Conservation (phyloP, 805 yeast genomes). For the Yamadazyma sp. region DNA sequence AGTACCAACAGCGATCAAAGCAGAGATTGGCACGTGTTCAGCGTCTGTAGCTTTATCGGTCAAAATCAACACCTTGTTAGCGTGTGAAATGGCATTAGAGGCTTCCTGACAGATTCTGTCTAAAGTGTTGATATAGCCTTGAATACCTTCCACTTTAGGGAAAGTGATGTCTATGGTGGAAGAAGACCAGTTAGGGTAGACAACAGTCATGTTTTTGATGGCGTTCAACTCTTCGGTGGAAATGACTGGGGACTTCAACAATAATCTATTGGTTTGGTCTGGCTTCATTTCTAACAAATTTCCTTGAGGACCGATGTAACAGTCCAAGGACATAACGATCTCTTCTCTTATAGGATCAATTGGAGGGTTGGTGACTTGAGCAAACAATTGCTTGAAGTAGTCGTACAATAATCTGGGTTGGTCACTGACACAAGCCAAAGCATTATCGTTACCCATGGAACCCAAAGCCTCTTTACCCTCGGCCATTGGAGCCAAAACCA, state of each 20-base stretch:
- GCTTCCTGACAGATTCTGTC: constrained; percentile 89
- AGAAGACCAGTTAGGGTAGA: constrained; percentile 85
- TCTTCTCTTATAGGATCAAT: constrained; percentile 97
- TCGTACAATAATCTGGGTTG: constrained; percentile 90
- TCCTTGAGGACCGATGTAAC: constrained; percentile 98
- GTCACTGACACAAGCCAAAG: constrained; percentile 90
- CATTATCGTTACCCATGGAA: constrained; percentile 97
- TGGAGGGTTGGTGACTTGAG: constrained; percentile 98
- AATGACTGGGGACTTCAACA: constrained; percentile 80
- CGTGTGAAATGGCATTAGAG: constrained; percentile 74
- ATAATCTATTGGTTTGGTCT: constrained; percentile 84
- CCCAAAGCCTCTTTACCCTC: constrained; percentile 94
- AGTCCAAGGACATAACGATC: constrained; percentile 95
- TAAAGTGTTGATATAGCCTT: constrained; percentile 81
- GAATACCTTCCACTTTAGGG: constrained; percentile 74
- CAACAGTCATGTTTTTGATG: constrained; percentile 65
- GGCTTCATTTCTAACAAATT: constrained; percentile 91
- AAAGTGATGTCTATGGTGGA: constrained; percentile 86
- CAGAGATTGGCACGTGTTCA: constrained; percentile 75
- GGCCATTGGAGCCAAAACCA: constrained; percentile 92
- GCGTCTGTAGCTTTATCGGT: constrained; percentile 66
- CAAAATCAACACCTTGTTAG: constrained; percentile 71
- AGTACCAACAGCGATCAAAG: constrained; percentile 92
- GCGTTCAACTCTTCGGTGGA: constrained; percentile 73
- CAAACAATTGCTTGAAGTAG: constrained; percentile 93